Conservation (phyloP, 352 stramenopile species). For the Thalassiosira livingstoniorum region DNA sequence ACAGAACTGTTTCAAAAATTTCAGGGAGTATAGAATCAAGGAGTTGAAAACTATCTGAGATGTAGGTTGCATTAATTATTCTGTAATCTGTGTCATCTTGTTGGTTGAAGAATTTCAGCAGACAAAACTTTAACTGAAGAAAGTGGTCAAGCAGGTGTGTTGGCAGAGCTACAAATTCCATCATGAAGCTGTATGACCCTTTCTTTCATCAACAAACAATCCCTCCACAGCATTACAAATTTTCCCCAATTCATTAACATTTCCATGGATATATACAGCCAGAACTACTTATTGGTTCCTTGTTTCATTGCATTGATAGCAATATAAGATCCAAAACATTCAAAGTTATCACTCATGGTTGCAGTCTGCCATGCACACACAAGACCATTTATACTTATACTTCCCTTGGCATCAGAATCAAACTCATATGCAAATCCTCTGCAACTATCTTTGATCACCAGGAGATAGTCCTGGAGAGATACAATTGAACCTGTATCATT, state of each 20-base stretch:
- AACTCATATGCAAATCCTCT: constrained; percentile 20
- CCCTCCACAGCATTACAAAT: constrained; percentile 14
- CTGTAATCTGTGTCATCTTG: neutral
- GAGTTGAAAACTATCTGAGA: constrained; percentile 1
- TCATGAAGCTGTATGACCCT: constrained; percentile 10
- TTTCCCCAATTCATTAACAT: constrained; percentile 19
- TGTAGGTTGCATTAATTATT: neutral
- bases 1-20: neutral
- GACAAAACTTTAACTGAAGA: neutral
- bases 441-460: neutral
- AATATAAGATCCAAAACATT: constrained; percentile 16
- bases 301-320: constrained; percentile 14
- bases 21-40: neutral
- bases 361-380: constrained; percentile 19
- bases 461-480: neutral
- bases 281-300: constrained; percentile 21
- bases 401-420: neutral
- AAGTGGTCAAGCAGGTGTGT: neutral
- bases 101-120: constrained; percentile 19
- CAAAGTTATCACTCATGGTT: constrained; percentile 24
- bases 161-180: neutral
- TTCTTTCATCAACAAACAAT: neutral
- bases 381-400: constrained; percentile 5
- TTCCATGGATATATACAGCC: constrained; percentile 8
- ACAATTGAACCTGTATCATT: neutral